These are phyloP conservation scores for Neoarthrinium moseri DNA, from an alignment of 2,329 filamentous ascomycete genomes.

Conservation along the genomic window DNA sequence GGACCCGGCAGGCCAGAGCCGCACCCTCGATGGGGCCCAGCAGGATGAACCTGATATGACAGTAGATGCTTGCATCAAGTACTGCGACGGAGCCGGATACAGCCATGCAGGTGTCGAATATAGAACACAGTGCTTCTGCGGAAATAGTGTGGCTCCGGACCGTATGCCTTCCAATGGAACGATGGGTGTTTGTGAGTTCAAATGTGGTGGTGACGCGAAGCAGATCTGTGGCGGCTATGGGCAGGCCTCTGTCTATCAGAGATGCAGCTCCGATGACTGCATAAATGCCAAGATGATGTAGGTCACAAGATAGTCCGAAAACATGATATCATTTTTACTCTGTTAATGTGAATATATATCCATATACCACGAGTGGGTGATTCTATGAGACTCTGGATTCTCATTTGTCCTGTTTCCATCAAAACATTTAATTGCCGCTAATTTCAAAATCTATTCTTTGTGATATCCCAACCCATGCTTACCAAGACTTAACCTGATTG, in stretches of 20 bases:
- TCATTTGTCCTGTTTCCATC: not conserved
- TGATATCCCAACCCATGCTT: not conserved
- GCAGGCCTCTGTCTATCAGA: constrained; percentile 32
- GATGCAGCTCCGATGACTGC: constrained; percentile 25
- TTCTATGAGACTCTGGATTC: no score
- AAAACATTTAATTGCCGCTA: not conserved
- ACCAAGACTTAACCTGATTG: no score
- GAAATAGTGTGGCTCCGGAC: constrained; percentile 21
- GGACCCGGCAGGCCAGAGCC: constrained; percentile 24
- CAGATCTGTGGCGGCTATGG: constrained; percentile 36
- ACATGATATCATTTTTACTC: no score
- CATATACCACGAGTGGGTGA: no score
- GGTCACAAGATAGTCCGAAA: no score
- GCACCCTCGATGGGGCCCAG: constrained; percentile 22
- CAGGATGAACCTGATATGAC: constrained; percentile 21
- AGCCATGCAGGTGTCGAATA: constrained; percentile 23
- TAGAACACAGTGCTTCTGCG: constrained; percentile 25
- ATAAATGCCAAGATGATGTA: constrained; percentile 16
- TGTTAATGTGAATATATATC: no score
- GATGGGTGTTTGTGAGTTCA: constrained; percentile 38
- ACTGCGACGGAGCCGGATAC: constrained; percentile 16
- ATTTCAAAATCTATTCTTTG: constrained; percentile 3
- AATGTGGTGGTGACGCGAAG: constrained; percentile 34
- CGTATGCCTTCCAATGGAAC: constrained; percentile 37
- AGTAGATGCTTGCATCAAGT: constrained; percentile 21